Base-by-base conservation (phyloP, 495 filamentous ascomycete species). In the Lophiotrema nucula region DNA sequence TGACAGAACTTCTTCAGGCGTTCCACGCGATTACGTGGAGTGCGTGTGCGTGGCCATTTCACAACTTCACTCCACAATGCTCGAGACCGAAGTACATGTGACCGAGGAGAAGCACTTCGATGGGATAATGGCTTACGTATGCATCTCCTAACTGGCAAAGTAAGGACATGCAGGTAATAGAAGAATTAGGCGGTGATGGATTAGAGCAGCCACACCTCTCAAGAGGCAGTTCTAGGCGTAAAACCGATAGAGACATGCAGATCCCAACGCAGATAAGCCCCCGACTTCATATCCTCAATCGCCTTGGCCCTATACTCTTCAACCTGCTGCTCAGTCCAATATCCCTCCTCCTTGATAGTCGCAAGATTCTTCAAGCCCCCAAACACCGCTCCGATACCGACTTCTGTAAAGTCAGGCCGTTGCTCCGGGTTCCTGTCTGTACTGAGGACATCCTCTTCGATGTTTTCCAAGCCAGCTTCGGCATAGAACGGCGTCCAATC, bases 251-350 rank as follows among this genome's bases (percentile, higher is more conserved):
- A 25, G 24, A 63, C 47, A 49, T 63, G 53, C 2, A 63, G 12
- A 58, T 57, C 60, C 60, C 60, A 63, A 2, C 60, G 33, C 27
- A 47, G 23, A 52, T 64, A 64, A 11, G 53, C 55, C 1, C 55
- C 55, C 4, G 18, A 23, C 31, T 64, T 15, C 43, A 50, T 47
- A 37, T 64, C 61, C 49, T 44, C 41, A 1, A 54, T 19, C 0
- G 55, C 48, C 43, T 51, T 51, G 22, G 19, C 31, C 50, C 41
- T 59, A 23, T 43, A 22, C 38, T 27, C 35, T n/a, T 55, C 55
- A 10, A 64, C 56, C 35, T 56, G 39, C 25, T 54, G 41, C 25
- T 37, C 56, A 26, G 12, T 22, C 55, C 55, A 59, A 42, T 46
- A 52, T 12, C 55, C 60, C 18, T 64, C 56, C 25, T 24, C 45